A percentile compares a stretch with the other conserved stretches of the same genome.
Conservation (phyloP, 1,284 basidiomycete genomes). For the Hymenochaete sp. region DNA sequence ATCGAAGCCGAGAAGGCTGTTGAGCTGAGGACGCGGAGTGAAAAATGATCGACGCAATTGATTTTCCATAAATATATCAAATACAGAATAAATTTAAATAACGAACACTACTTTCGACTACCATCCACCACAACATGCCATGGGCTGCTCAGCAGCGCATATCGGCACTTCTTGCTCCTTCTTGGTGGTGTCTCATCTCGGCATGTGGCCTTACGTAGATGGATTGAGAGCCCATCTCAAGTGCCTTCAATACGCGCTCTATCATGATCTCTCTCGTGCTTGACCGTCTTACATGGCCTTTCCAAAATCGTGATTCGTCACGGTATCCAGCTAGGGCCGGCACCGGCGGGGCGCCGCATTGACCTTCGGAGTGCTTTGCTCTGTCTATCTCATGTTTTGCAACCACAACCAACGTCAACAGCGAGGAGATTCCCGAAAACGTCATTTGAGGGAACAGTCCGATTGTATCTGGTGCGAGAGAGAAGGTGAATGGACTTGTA, state of each 20-base stretch:
- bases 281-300: constrained; percentile 5
- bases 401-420: constrained; percentile 36
- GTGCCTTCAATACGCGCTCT: constrained; percentile 6
- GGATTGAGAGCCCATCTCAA: constrained; percentile 10
- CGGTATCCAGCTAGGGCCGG: not conserved
- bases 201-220: not conserved
- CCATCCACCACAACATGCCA: not conserved
- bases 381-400: constrained; percentile 34
- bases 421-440: constrained; percentile 33
- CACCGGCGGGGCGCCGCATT: not conserved
- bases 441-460: constrained; percentile 53
- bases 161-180: not conserved
- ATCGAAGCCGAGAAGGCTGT: not conserved
- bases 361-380: not conserved
- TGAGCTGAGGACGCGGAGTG: not conserved
- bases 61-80: not conserved
- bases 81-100: not conserved
- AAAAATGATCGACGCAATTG: constrained; percentile 2
- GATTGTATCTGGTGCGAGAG: constrained; percentile 34
- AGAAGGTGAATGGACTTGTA: not conserved
- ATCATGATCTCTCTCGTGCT: constrained; percentile 10
- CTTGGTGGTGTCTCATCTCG: not conserved
- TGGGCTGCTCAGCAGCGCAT: too few species aligned
- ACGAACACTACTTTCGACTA: not conserved
- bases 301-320: not conserved